These are phyloP conservation scores for Vaccinium corymbosum DNA, from an alignment of 148 eudicot species.

Conservation along the genomic window DNA sequence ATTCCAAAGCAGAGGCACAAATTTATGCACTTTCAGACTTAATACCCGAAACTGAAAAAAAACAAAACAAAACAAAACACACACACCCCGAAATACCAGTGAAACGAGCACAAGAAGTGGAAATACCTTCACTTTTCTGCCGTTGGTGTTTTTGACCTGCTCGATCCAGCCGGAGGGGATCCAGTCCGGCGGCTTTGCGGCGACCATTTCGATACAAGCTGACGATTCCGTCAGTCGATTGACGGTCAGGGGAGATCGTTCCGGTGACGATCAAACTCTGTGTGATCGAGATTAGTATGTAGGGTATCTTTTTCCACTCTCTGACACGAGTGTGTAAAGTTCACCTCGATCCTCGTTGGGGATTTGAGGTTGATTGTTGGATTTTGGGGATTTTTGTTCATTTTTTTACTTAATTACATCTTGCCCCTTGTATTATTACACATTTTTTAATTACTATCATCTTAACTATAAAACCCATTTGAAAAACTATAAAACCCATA, in stretches of 20 bases:
- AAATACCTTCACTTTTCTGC: slow-evolving; percentile 39
- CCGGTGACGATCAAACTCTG: not conserved
- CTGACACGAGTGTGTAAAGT: too few relatives aligned
- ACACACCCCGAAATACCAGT: not conserved
- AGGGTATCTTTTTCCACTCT: not conserved
- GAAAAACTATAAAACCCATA: too few relatives aligned
- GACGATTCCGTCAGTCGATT: not conserved
- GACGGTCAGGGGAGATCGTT: not conserved
- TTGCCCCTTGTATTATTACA: too few relatives aligned
- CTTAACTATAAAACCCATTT: too few relatives aligned
- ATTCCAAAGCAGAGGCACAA: not conserved
- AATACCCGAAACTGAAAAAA: not conserved
- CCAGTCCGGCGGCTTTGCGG: slow-evolving; percentile 31
- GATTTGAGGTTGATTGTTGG: not conserved
- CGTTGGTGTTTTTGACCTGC: slow-evolving; percentile 25
- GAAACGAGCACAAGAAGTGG: not conserved
- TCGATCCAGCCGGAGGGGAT: slow-evolving; percentile 55
- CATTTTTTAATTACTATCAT: too few relatives aligned
- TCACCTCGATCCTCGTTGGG: not conserved
- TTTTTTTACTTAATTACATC: too few relatives aligned
- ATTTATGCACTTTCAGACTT: not conserved
- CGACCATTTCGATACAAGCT: slow-evolving; percentile 26
- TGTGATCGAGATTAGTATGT: not conserved
- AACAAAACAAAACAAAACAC: too few relatives aligned
- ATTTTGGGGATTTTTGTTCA: not conserved